These are phyloP conservation scores for Blastobotrys capitulatus DNA, from an alignment of 1,139 yeast species.

Conservation along the genomic window DNA sequence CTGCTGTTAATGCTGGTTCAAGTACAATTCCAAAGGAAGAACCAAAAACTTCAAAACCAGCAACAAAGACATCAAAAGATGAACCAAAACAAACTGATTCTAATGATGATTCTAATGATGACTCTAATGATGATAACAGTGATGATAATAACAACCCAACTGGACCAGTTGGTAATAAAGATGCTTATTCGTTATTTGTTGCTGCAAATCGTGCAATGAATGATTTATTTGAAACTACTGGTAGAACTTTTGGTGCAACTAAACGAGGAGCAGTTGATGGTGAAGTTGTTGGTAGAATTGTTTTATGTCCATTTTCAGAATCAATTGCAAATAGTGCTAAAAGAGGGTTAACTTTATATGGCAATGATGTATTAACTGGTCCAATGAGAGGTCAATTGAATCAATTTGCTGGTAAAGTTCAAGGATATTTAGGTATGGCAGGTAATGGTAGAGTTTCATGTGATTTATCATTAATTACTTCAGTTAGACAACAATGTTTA, in stretches of 20 bases:
- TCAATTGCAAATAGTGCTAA: background rate
- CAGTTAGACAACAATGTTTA: background rate
- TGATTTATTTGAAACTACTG: conserved; percentile 1
- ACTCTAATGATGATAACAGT: no score
- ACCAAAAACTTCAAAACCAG: background rate
- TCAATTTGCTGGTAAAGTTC: conserved; percentile 3
- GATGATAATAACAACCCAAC: background rate
- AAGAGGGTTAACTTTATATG: background rate
- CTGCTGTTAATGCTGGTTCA: no score
- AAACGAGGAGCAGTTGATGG: conserved; percentile 2
- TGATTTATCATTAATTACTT: background rate
- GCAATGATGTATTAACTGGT: background rate
- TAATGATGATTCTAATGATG: no score
- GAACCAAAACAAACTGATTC: background rate
- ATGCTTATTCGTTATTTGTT: conserved; percentile 1
- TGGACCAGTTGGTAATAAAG: background rate
- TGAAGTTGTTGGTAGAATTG: background rate
- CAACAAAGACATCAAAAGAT: background rate
- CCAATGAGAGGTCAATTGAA: conserved; percentile 2
- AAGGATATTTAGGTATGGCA: conserved; percentile 5
- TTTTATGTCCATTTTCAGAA: conserved; percentile 8
- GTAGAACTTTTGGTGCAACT: conserved; percentile 5
- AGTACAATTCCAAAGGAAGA: background rate
- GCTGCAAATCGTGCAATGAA: conserved; percentile 4
- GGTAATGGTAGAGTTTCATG: conserved; percentile 2